These are phyloP conservation scores for Vitis hybrid DNA, from an alignment of 177 flowering plant genomes.

Conservation along the genomic window DNA sequence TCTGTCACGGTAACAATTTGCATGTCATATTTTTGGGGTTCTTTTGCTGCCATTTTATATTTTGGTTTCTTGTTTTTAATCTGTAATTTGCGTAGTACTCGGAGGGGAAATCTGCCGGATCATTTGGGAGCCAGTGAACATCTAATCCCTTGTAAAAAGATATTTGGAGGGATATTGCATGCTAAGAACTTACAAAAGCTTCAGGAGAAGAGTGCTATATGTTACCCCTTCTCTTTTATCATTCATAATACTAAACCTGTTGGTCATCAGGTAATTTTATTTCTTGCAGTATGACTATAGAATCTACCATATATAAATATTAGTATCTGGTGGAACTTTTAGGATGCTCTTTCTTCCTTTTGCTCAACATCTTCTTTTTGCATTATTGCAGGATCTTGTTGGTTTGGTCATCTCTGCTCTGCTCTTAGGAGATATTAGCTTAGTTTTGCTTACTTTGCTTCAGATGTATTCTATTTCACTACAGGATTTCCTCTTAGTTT, in stretches of 20 bases:
- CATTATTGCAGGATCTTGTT: constrained; percentile 85
- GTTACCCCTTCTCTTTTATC: constrained; percentile 65
- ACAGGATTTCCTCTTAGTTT: constrained; percentile 63
- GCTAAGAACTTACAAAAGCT: constrained; percentile 51
- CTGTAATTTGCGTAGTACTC: constrained; percentile 11
- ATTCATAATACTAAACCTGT: constrained; percentile 85
- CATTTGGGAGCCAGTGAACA: constrained; percentile 24
- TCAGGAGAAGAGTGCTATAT: constrained; percentile 60
- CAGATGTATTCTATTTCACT: constrained; percentile 89
- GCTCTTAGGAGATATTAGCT: constrained; percentile 92
- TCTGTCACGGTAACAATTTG: constrained; percentile 44
- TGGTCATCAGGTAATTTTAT: constrained; percentile 83
- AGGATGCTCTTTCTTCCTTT: background rate
- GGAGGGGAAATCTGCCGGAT: background rate
- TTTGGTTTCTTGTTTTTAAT: constrained; percentile 34
- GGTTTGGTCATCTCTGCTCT: constrained; percentile 90
- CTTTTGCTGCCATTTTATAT: constrained; percentile 31
- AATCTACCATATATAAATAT: too few relatives aligned
- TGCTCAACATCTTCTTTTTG: background rate
- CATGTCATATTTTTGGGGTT: background rate
- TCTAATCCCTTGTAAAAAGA: constrained; percentile 38
- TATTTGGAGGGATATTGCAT: constrained; percentile 58
- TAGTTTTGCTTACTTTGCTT: constrained; percentile 92
- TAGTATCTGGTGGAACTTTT: background rate
- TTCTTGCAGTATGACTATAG: background rate